Evolutionary conservation across 176 grass and related monocot genomes (phyloP), one percentile per base, ranked within the genome.

Genomic region (Aechmea fasciata): DNA sequence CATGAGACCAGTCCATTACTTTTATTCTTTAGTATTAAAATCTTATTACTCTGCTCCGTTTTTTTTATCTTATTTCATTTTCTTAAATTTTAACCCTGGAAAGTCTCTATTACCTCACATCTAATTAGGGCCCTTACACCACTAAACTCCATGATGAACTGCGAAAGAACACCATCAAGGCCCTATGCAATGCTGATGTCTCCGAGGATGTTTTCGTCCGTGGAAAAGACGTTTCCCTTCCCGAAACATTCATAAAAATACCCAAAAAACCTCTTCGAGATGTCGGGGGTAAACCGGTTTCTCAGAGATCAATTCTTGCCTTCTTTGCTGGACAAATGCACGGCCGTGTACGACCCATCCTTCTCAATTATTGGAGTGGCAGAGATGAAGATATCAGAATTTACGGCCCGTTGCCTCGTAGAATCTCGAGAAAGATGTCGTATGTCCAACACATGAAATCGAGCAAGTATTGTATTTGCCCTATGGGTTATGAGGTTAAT

Each of bases 241-340:
- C 92, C 52, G 92, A 91, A 88, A 96, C 85, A 61, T 91, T 57
- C 50, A 65, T 96, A 49, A 89, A 75, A 78, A 74, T 78, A 71
- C 80, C 92, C 70, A 96, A 78, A 73, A 83, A 72, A 73, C 92
- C 92, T 78, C 83, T 70, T 25, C 76, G 85, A 76, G 81, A 77
- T 23, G 72, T 88, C 51, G 88, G 83, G 51, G 88, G 88, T 14
- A 91, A 79, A 65, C 75, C 88, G 50, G 78, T 73, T 50, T 52
- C 57, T 18, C 48, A 96, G 71, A 83, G 92, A 67, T 80, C 77
- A 18, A 89, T 96, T 49, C 83, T 96, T 8, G 85, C 85, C 19
- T 96, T 96, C 85, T 96, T 83, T 64, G 88, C 92, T 49, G 88
- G 92, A 29, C 92, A 91, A 76, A 89, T 96, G 92, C 92, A 96